Conservation (phyloP, 306 rosid genomes). For the Herpetospermum pedunculosum region DNA sequence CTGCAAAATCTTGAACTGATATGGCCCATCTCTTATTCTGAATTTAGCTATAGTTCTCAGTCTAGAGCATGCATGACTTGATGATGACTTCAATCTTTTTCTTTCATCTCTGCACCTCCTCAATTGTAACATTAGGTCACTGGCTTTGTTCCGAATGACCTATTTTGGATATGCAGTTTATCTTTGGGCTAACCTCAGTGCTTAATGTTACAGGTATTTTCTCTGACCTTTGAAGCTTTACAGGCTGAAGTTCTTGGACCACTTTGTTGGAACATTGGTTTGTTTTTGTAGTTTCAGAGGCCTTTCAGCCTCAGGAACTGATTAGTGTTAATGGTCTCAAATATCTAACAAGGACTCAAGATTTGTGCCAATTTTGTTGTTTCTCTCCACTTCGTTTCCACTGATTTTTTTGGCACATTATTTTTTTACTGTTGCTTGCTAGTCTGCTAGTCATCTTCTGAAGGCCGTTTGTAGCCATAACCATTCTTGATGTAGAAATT, state of each 20-base stretch:
- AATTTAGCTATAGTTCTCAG: background rate
- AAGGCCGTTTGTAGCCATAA: background rate
- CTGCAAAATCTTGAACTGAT: background rate
- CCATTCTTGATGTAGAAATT: background rate
- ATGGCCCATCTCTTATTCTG: background rate
- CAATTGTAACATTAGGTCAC: background rate
- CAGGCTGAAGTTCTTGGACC: slow-evolving; percentile 55
- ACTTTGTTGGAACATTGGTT: slow-evolving; percentile 74
- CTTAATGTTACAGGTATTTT: slow-evolving; percentile 97
- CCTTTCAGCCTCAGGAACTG: slow-evolving; percentile 33
- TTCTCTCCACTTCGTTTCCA: slow-evolving; percentile 11
- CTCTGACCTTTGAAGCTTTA: slow-evolving; percentile 90
- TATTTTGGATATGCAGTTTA: slow-evolving; percentile 5
- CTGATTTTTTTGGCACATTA: background rate
- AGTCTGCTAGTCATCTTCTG: background rate
- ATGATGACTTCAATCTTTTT: background rate
- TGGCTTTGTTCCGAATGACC: slow-evolving; percentile 1
- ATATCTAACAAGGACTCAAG: slow-evolving; percentile 20
- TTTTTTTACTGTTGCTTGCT: background rate
- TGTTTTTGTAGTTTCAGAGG: slow-evolving; percentile 66
- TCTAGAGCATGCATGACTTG: background rate
- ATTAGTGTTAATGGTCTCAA: slow-evolving; percentile 26
- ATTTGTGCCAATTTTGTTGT: slow-evolving; percentile 15
- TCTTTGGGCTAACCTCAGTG: slow-evolving; percentile 47
- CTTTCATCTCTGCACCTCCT: background rate